phyloP scores from a whole-genome alignment of 2,329 filamentous ascomycete genomes.

The Diaporthe eres region DNA sequence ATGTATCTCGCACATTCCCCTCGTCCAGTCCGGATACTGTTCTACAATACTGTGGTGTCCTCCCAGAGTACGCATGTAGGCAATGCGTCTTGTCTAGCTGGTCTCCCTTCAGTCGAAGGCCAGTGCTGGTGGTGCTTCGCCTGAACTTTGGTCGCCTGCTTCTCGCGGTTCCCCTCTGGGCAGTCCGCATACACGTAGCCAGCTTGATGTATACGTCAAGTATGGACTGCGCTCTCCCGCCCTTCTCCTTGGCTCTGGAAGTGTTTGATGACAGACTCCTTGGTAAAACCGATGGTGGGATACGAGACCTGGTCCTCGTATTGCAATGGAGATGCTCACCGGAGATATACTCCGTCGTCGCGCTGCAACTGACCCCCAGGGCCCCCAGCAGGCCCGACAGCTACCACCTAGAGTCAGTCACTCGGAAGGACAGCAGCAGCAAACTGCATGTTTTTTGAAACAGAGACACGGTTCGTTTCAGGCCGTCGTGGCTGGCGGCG shows the following conservation, averaged over 20 bases:
- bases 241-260: background rate
- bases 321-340: background rate
- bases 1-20: conserved; percentile 55
- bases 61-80: background rate
- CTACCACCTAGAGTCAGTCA: background rate
- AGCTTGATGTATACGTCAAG: background rate
- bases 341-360: background rate
- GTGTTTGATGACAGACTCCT: background rate
- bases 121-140: background rate
- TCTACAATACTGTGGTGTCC: background rate
- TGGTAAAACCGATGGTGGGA: background rate
- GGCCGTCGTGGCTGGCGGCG: background rate
- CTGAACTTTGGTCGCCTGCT: too few relatives aligned
- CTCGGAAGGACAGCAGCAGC: background rate
- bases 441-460: background rate
- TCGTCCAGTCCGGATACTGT: background rate
- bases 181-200: background rate
- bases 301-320: background rate
- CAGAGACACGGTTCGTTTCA: conserved; percentile 3
- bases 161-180: background rate
- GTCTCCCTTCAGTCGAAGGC: background rate
- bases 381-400: too few relatives aligned
- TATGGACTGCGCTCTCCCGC: background rate
- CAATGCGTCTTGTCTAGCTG: too few relatives aligned
- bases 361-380: background rate